A percentile compares a stretch with the other conserved stretches of the same genome.
Evolutionary conservation across 2,329 filamentous ascomycete species (phyloP).

Genomic region (Neonectria punicea): DNA sequence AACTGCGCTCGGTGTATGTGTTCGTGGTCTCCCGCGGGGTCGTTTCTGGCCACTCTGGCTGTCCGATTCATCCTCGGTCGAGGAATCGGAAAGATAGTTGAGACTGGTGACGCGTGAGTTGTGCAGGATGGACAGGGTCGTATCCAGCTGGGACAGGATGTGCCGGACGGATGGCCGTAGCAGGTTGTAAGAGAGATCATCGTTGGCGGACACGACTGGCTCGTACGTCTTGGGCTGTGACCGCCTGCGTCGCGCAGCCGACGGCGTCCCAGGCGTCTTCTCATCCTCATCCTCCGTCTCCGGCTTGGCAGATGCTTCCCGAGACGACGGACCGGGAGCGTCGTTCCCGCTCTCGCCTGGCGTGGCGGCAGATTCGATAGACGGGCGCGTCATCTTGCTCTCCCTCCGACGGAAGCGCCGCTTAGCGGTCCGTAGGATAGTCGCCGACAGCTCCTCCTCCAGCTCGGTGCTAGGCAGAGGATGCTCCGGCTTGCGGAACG

Average conservation of each 20-base stretch:
- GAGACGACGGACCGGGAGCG: constrained; percentile 18
- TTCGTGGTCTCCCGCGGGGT: constrained; percentile 44
- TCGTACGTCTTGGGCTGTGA: constrained; percentile 45
- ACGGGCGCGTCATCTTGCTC: constrained; percentile 29
- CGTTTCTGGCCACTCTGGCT: constrained; percentile 39
- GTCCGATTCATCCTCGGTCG: constrained; percentile 51
- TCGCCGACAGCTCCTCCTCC: constrained; percentile 75
- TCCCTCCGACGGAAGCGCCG: constrained; percentile 62
- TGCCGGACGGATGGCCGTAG: constrained; percentile 77
- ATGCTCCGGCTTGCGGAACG: constrained; percentile 56
- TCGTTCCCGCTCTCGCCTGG: constrained; percentile 23
- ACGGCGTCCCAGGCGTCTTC: constrained; percentile 18
- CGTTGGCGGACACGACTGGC: constrained; percentile 74
- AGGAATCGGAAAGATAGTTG: constrained; percentile 52
- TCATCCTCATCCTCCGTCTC: constrained; percentile 34
- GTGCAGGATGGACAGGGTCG: constrained; percentile 76
- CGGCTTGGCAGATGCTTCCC: constrained; percentile 31
- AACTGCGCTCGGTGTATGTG: constrained; percentile 3
- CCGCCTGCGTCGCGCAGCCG: neutral
- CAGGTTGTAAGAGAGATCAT: constrained; percentile 72
- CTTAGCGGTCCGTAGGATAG: constrained; percentile 74
- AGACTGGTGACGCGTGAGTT: constrained; percentile 66
- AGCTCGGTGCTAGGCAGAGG: constrained; percentile 68
- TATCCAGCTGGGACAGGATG: constrained; percentile 75
- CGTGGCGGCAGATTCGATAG: constrained; percentile 31